A percentile compares a stretch with the other conserved stretches of the same genome.
phyloP scores from a whole-genome alignment of 345 rosid genomes.

The Draba incana region DNA sequence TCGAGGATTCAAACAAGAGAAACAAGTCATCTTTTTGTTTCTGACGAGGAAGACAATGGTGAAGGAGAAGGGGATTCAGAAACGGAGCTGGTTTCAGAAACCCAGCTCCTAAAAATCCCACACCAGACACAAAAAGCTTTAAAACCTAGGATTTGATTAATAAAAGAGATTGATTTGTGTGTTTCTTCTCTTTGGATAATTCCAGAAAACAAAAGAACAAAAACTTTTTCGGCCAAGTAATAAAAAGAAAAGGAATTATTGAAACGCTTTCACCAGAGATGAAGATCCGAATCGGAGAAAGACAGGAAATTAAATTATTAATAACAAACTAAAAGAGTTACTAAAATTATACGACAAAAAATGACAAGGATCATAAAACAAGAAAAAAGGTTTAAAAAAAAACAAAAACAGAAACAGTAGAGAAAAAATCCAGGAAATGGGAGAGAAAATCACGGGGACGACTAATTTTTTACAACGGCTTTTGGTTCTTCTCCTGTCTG shows the following conservation, averaged over 20 bases:
- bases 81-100: constrained; percentile 31
- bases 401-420: not conserved
- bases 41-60: not conserved
- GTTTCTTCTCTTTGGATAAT: constrained; percentile 13
- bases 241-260: constrained; percentile 13
- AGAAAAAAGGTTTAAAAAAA: not conserved
- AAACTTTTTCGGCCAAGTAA: constrained; percentile 12
- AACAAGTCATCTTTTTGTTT: constrained; percentile 65
- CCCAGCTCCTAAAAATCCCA: constrained; percentile 29
- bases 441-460: constrained; percentile 30
- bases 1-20: constrained; percentile 67
- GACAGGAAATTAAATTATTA: not conserved
- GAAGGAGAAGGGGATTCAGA: not conserved
- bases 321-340: constrained; percentile 33
- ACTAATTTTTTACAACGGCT: constrained; percentile 15
- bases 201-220: constrained; percentile 36
- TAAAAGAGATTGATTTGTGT: constrained; percentile 1
- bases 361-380: constrained; percentile 31
- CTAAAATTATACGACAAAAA: constrained; percentile 35
- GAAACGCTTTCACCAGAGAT: constrained; percentile 17
- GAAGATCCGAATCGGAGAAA: constrained; percentile 36
- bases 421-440: constrained; percentile 7
- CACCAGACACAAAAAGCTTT: constrained; percentile 32
- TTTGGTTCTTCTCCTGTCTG: constrained; percentile 2
- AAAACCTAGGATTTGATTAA: constrained; percentile 32